Conservation (phyloP, 169 alveolate species). For the Eimeria maxima region DNA sequence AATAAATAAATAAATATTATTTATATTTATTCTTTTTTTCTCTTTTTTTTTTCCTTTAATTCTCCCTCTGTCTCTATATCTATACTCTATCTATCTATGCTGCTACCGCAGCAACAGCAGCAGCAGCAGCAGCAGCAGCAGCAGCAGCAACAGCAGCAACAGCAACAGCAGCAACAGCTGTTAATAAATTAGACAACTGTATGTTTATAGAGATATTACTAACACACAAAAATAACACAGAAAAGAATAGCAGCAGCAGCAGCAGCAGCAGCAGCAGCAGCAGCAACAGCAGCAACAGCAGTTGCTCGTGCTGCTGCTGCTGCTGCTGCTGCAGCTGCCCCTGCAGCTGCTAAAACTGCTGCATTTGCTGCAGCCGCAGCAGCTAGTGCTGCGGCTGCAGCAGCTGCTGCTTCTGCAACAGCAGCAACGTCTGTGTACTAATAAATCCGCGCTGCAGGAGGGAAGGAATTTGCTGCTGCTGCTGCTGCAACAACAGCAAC, state of each 20-base stretch:
- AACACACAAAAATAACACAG: not conserved
- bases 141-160: too few species aligned
- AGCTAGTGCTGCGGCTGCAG: too few species aligned
- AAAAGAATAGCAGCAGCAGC: not conserved
- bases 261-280: too few species aligned
- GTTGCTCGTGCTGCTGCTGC: not conserved
- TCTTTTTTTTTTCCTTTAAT: too few species aligned
- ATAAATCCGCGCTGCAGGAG: too few species aligned
- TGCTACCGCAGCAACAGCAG: not conserved
- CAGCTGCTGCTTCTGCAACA: not conserved
- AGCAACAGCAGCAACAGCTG: too few species aligned
- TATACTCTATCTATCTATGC: too few species aligned
- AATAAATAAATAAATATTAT: not conserved
- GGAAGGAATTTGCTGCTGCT: not conserved
- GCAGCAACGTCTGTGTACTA: not conserved
- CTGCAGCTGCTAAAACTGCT: constrained; percentile 13
- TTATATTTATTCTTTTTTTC: too few species aligned
- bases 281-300: not conserved
- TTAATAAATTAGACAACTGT: too few species aligned
- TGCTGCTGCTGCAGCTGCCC: constrained; percentile 6
- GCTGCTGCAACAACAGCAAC: constrained; percentile 7
- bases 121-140: not conserved
- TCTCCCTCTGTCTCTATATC: too few species aligned
- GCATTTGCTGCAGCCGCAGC: too few species aligned
- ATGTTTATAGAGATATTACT: too few species aligned